phyloP scores from a whole-genome alignment of 345 rosid genomes.

The Syzygium jambos region DNA sequence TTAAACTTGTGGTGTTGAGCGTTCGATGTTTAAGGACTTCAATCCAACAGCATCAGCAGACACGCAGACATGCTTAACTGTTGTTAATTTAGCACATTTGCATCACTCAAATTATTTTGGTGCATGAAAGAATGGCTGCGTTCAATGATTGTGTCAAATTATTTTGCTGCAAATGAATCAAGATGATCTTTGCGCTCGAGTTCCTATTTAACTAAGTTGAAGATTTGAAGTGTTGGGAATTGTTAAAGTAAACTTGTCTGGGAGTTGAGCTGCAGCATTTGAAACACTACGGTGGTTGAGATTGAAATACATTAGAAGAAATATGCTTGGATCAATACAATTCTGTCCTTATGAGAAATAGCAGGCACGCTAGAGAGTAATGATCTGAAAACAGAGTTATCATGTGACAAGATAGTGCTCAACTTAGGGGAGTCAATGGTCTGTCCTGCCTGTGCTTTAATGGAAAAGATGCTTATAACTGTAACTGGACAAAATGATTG shows the following conservation, averaged over 20 bases:
- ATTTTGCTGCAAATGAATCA: neutral
- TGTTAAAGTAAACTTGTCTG: neutral
- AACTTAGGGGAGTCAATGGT: neutral
- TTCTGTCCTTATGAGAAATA: neutral
- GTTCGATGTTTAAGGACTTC: neutral
- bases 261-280: neutral
- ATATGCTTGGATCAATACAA: neutral
- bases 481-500: neutral
- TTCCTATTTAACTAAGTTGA: neutral
- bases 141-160: neutral
- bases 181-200: neutral
- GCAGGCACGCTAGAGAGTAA: neutral
- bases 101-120: neutral
- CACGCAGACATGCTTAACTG: neutral
- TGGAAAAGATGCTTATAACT: neutral
- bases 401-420: neutral
- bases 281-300: neutral
- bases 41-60: neutral
- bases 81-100: neutral
- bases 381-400: neutral
- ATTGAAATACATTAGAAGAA: neutral
- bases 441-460: neutral
- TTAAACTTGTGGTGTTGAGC: neutral
- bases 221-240: neutral
- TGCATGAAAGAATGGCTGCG: neutral